Evolutionary conservation across 495 filamentous ascomycete species (phyloP).

Genomic region (Aspergillus asperescens): DNA sequence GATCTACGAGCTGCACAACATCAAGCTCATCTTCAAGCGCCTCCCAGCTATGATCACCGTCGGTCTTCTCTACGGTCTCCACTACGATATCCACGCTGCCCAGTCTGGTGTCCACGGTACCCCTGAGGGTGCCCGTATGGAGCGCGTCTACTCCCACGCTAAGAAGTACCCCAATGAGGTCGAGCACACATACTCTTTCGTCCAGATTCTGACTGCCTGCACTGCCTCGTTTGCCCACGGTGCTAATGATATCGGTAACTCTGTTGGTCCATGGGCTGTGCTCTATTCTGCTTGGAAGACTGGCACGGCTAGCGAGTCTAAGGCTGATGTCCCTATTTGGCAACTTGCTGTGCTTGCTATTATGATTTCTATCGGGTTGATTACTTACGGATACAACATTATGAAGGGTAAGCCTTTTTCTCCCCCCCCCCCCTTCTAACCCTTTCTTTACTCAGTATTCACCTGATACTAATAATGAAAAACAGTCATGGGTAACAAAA

Average conservation of each 20-base stretch:
- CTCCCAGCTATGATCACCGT: constrained; percentile 53
- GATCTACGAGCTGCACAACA: constrained; percentile 63
- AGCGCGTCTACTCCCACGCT: constrained; percentile 52
- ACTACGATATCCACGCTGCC: constrained; percentile 70
- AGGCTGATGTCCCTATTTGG: constrained; percentile 55
- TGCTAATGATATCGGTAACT: constrained; percentile 75
- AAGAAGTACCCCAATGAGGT: constrained; percentile 68
- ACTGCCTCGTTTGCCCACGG: constrained; percentile 76
- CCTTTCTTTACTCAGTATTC: neutral
- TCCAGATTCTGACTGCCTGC: constrained; percentile 68
- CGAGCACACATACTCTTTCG: constrained; percentile 70
- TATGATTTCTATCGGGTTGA: constrained; percentile 52
- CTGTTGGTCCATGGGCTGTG: constrained; percentile 66
- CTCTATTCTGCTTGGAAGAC: constrained; percentile 64
- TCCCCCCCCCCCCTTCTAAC: neutral
- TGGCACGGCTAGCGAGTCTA: constrained; percentile 40
- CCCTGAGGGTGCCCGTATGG: constrained; percentile 61
- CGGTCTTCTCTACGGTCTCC: constrained; percentile 57
- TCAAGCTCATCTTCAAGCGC: constrained; percentile 52
- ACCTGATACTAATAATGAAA: constrained; percentile 20
- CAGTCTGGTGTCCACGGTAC: constrained; percentile 60
- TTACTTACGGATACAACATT: constrained; percentile 65
- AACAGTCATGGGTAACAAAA: constrained; percentile 60
- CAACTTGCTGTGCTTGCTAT: constrained; percentile 50
- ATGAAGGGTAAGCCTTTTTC: constrained; percentile 47